Conservation (phyloP, 192 early-diverging fungal genomes). For the Lobulomyces angularis region DNA sequence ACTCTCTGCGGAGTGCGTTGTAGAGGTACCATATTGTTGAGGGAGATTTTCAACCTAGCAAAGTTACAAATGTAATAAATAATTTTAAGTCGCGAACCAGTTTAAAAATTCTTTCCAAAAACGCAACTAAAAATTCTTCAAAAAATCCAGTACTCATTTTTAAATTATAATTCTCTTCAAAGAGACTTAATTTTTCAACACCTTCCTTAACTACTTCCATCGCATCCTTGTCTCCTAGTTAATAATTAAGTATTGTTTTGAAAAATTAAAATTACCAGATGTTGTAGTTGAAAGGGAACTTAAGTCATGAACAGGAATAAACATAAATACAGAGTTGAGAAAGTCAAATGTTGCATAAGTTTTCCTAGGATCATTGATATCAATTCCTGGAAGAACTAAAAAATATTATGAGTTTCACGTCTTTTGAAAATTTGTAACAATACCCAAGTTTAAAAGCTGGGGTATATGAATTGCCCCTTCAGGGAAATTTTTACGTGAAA, state of each 20-base stretch:
- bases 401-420: no score
- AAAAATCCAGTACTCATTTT: constrained; percentile 67
- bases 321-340: constrained; percentile 47
- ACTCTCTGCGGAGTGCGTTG: background rate
- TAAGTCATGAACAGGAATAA: constrained; percentile 54
- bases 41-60: constrained; percentile 64
- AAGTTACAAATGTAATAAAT: constrained; percentile 10
- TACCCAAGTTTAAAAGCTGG: constrained; percentile 61
- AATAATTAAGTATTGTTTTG: no score
- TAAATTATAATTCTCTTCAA: constrained; percentile 54
- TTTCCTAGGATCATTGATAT: constrained; percentile 84
- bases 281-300: background rate
- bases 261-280: no score
- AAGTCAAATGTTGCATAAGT: constrained; percentile 58
- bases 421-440: no score
- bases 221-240: no score
- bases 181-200: constrained; percentile 33
- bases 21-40: constrained; percentile 34
- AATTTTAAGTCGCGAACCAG: constrained; percentile 42
- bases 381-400: constrained; percentile 82
- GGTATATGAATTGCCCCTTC: constrained; percentile 72
- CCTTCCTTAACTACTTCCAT: constrained; percentile 15
- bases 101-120: constrained; percentile 61
- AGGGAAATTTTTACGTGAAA: constrained; percentile 64
- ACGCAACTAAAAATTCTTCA: constrained; percentile 78